phyloP scores from a whole-genome alignment of 2,329 filamentous ascomycete genomes.

The Mycosphaerella sp. region DNA sequence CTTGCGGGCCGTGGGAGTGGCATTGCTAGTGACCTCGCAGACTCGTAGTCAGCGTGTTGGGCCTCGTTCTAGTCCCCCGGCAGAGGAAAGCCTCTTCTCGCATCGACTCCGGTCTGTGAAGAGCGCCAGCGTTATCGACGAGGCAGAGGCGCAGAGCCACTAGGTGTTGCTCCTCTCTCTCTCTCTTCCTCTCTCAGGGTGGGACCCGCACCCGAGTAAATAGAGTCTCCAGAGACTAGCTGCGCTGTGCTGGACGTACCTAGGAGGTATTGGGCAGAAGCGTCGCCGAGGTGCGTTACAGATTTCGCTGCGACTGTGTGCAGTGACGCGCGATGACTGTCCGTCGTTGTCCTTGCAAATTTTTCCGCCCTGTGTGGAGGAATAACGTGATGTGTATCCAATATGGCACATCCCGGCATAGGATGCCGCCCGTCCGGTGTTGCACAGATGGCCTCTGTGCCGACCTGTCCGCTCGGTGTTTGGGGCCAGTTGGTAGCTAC shows the following conservation, averaged over 20 bases:
- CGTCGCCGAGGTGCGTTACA: neutral
- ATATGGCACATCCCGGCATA: constrained; percentile 12
- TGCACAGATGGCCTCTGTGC: constrained; percentile 12
- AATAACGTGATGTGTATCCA: neutral
- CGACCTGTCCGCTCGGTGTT: constrained; percentile 9
- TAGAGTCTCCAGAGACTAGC: neutral
- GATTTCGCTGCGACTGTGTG: constrained; percentile 5
- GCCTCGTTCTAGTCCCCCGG: neutral
- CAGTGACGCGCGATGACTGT: constrained; percentile 18
- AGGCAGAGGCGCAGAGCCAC: neutral
- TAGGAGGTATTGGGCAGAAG: too few species aligned
- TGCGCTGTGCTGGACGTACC: neutral
- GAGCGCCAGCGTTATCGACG: neutral
- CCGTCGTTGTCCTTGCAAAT: constrained; percentile 6
- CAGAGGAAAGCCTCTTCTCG: neutral
- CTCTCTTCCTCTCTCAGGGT: too few species aligned
- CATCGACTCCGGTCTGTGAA: neutral
- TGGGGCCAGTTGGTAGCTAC: too few species aligned
- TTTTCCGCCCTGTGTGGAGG: constrained; percentile 9
- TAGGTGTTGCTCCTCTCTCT: neutral
- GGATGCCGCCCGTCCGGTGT: constrained; percentile 14
- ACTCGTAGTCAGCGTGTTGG: neutral
- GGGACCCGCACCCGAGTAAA: neutral
- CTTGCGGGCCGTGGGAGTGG: neutral
- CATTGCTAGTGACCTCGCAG: neutral